phyloP scores from a whole-genome alignment of 2,329 filamentous ascomycete genomes.

The Paecilomyces sp. region DNA sequence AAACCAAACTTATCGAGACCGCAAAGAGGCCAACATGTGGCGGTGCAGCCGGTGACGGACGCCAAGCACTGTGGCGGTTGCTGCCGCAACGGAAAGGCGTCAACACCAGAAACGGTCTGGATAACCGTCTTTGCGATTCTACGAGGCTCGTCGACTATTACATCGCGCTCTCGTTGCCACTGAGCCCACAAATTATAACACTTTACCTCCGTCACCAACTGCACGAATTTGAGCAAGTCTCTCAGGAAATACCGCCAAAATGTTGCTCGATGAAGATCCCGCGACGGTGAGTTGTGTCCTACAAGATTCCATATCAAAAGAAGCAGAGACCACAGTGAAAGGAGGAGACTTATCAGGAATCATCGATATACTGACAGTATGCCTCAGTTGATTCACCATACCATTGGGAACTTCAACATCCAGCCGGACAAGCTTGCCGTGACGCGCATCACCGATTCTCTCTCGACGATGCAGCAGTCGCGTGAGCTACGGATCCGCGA shows the following conservation, averaged over 20 bases:
- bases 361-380: slow-evolving; percentile 4
- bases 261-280: slow-evolving; percentile 93
- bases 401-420: slow-evolving; percentile 92
- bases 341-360: background rate
- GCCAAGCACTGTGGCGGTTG: slow-evolving; percentile 27
- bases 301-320: slow-evolving; percentile 1
- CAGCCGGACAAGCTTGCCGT: slow-evolving; percentile 78
- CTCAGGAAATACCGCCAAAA: slow-evolving; percentile 42
- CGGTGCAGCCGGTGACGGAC: slow-evolving; percentile 16
- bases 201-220: background rate
- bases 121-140: background rate
- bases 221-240: slow-evolving; percentile 1
- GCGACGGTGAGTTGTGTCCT: slow-evolving; percentile 57
- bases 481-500: slow-evolving; percentile 71
- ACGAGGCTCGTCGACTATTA: background rate
- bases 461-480: slow-evolving; percentile 74
- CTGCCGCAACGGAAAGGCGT: slow-evolving; percentile 28
- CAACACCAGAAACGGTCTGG: slow-evolving; percentile 7
- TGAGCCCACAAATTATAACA: background rate
- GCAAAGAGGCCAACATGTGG: slow-evolving; percentile 21
- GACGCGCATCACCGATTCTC: slow-evolving; percentile 73
- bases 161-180: background rate
- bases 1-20: slow-evolving; percentile 16
- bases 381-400: slow-evolving; percentile 76
- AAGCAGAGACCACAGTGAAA: background rate